These are phyloP conservation scores for Brassica nigra DNA, from an alignment of 345 rosid genomes.

Conservation along the genomic window DNA sequence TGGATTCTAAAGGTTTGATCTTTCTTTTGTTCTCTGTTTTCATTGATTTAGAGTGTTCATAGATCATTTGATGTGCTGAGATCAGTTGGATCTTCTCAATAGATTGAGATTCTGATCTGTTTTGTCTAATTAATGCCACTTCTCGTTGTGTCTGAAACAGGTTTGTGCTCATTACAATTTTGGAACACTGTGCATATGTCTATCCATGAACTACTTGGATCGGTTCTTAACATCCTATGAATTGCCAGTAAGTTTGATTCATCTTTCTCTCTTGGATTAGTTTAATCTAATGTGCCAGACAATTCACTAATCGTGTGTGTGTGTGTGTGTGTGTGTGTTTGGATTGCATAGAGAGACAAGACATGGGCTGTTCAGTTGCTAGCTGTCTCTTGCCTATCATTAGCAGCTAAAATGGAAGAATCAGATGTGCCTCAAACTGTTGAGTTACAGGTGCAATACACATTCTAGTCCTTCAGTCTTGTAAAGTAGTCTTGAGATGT, in stretches of 20 bases:
- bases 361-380: conserved; percentile 65
- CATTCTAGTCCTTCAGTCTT: conserved; percentile 17
- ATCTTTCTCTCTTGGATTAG: not conserved
- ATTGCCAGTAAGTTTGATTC: conserved; percentile 63
- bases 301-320: not conserved
- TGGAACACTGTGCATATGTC: conserved; percentile 55
- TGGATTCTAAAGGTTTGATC: conserved; percentile 67
- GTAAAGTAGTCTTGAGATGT: not conserved
- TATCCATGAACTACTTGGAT: conserved; percentile 71
- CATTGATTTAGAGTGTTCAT: too few species aligned
- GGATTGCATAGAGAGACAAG: conserved; percentile 51
- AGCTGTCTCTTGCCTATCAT: conserved; percentile 71
- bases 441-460: conserved; percentile 65
- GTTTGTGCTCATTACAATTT: conserved; percentile 59
- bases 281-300: not conserved
- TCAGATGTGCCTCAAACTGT: conserved; percentile 53
- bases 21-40: conserved; percentile 15
- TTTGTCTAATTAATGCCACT: conserved; percentile 28
- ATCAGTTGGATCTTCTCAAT: conserved; percentile 25
- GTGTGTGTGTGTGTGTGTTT: conserved; percentile 16
- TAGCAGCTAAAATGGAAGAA: conserved; percentile 83
- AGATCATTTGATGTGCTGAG: conserved; percentile 6
- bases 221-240: conserved; percentile 64
- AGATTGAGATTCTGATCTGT: conserved; percentile 22
- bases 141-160: conserved; percentile 45